Evolutionary conservation across 345 rosid genomes (phyloP), one percentile per base, ranked within the genome.

Genomic region (Linum usitatissimum): DNA sequence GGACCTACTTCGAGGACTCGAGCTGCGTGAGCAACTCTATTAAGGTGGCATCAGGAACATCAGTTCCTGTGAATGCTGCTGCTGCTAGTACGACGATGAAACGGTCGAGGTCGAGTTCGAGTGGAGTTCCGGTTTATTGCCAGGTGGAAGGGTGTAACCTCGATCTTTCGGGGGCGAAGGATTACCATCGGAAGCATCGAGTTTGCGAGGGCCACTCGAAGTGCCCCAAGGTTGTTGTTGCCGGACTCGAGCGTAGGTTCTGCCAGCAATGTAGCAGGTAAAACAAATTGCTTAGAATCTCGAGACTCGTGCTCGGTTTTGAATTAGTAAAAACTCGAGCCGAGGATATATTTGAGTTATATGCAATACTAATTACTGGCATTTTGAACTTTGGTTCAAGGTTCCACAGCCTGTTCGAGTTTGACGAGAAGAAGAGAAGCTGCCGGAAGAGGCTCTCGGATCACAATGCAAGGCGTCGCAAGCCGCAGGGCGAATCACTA

Each of bases 381-480:
- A 10, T 45, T 45, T 10, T 10, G 17, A 4, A 15, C 15, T 12
- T 12, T 9, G 14, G 8, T 72, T 53, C 30, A 73, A 92, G 98
- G 88, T 89, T 92, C 73, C 98, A 92, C 60, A 77, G 87, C 30
- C 80, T 84, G 64, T 75, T 86, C 28, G 98, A 92, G 71, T 92
- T 92, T 66, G 98, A 92, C 74, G 95, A 83, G 67, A 89, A 83
- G 82, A 92, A 89, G 79, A 77, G 95, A 45, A 92, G 98, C 77
- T 92, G 98, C 55, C 87, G 98, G 45, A 75, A 82, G 66, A 93
- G 96, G 57, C 90, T 89, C 62, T 85, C 86, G 60, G 93, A 92
- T 80, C 98, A 92, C 69, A 92, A 92, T 83, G 97, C 96, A 64
- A 83, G 98, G 73, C 93, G 98, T 19, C 92, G 98, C 68, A 92